A percentile compares a stretch with the other conserved stretches of the same genome.
Evolutionary conservation across 176 grass and related monocot species (phyloP).

Genomic region (Oryza coarctata): DNA sequence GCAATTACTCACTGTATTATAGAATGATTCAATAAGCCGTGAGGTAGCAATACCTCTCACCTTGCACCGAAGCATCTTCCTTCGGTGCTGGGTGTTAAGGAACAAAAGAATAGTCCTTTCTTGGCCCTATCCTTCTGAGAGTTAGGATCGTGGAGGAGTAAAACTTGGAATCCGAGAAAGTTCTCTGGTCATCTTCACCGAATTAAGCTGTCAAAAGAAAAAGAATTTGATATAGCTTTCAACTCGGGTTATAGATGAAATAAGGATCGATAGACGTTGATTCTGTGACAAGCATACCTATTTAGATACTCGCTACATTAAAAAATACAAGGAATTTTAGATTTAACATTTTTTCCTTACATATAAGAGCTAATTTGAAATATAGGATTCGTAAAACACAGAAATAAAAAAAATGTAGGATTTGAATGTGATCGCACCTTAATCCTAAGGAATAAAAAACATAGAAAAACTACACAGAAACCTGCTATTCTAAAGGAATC

Average conservation of each 20-base stretch:
- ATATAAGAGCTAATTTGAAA: too few relatives aligned
- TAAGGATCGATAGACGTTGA: too few relatives aligned
- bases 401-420: too few relatives aligned
- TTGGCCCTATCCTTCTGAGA: neutral
- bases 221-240: neutral
- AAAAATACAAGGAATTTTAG: too few relatives aligned
- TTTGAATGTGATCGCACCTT: too few relatives aligned
- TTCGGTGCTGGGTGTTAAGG: neutral
- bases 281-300: neutral
- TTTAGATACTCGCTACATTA: too few relatives aligned
- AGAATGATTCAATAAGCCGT: neutral
- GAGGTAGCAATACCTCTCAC: neutral
- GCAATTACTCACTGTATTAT: neutral
- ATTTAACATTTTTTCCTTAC: too few relatives aligned
- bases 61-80: neutral
- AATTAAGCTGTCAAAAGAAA: conserved; percentile 47
- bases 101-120: neutral
- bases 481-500: too few relatives aligned
- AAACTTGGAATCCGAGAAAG: conserved; percentile 20
- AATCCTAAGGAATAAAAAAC: too few relatives aligned
- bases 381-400: too few relatives aligned
- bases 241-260: neutral
- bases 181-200: conserved; percentile 43
- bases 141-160: conserved; percentile 2
- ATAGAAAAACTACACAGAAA: too few relatives aligned